Conservation (phyloP, 495 filamentous ascomycete genomes). For the Aspergillus nanangensis region DNA sequence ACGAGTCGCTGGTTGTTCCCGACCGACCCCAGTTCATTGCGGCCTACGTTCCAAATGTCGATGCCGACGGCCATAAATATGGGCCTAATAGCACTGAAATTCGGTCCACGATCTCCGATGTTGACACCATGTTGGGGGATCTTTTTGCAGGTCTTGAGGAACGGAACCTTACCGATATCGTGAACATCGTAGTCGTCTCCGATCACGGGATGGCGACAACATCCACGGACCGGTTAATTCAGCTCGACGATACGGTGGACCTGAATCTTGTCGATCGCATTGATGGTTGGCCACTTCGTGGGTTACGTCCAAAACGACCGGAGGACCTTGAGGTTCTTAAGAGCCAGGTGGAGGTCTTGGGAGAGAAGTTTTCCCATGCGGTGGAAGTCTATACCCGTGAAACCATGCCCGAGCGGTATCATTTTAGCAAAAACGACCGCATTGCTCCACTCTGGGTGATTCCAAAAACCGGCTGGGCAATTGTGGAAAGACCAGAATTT, state of each 20-base stretch:
- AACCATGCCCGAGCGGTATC: constrained; percentile 84
- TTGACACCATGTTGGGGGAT: constrained; percentile 72
- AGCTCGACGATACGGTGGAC: constrained; percentile 89
- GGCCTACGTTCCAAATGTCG: constrained; percentile 90
- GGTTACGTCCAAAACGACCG: constrained; percentile 68
- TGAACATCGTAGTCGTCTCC: constrained; percentile 96
- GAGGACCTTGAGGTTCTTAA: constrained; percentile 48
- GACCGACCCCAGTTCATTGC: constrained; percentile 82
- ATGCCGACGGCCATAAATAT: constrained; percentile 77
- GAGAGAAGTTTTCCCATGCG: constrained; percentile 53
- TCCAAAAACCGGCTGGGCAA: constrained; percentile 84
- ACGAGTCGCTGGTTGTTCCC: constrained; percentile 24
- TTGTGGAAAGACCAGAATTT: constrained; percentile 75
- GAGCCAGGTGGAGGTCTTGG: constrained; percentile 32
- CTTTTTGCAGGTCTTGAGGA: constrained; percentile 73
- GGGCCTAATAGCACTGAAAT: constrained; percentile 96
- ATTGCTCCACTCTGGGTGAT: constrained; percentile 93
- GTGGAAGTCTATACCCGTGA: constrained; percentile 83
- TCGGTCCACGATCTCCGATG: constrained; percentile 61
- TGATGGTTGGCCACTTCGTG: constrained; percentile 93
- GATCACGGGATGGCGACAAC: constrained; percentile 99
- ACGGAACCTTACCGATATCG: constrained; percentile 80
- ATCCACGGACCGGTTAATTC: constrained; percentile 72
- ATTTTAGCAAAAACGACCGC: constrained; percentile 78
- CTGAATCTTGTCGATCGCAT: constrained; percentile 68